A percentile compares a stretch with the other conserved stretches of the same genome.
Evolutionary conservation across 768 basidiomycete species (phyloP).

Genomic region (Boletus bicolor): DNA sequence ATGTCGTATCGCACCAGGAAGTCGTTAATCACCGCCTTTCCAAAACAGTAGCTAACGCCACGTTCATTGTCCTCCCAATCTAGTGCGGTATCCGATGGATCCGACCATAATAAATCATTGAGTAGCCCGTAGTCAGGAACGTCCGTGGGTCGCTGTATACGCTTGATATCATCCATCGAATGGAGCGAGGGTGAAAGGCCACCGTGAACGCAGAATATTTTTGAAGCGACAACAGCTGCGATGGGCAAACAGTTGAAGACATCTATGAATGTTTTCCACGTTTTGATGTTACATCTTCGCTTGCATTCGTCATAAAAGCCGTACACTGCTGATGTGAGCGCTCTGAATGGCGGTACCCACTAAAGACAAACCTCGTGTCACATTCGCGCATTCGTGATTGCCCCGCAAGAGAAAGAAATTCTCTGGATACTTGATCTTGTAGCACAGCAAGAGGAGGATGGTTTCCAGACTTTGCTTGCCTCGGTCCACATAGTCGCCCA

Average conservation of each 20-base stretch:
- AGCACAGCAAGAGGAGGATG: conserved; percentile 92
- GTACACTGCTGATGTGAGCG: conserved; percentile 62
- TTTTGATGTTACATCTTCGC: conserved; percentile 98
- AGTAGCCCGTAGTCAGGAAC: conserved; percentile 97
- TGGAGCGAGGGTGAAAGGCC: conserved; percentile 90
- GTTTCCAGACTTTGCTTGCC: conserved; percentile 99
- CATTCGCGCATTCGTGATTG: conserved; percentile 99
- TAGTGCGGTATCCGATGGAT: conserved; percentile 94
- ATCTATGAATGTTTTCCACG: conserved; percentile 99
- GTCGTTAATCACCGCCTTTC: conserved; percentile 94
- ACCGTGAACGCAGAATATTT: conserved; percentile 99
- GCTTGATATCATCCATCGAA: conserved; percentile 98
- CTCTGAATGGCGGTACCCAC: conserved; percentile 8
- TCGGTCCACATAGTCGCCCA: conserved; percentile 98
- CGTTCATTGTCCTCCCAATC: conserved; percentile 99
- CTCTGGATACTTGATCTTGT: conserved; percentile 99
- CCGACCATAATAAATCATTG: conserved; percentile 97
- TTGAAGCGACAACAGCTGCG: conserved; percentile 96
- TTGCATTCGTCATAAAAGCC: conserved; percentile 99
- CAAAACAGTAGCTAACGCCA: conserved; percentile 98
- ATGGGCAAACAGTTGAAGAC: conserved; percentile 99
- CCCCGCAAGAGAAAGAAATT: conserved; percentile 98
- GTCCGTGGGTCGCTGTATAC: conserved; percentile 96
- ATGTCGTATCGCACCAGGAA: conserved; percentile 95
- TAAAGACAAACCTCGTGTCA: conserved; percentile 79